Percentiles rank a stretch among this genome's conserved stretches.
These are phyloP conservation scores for Hanseniaspora lachancei DNA, from an alignment of 805 yeast species.

Conservation along the genomic window DNA sequence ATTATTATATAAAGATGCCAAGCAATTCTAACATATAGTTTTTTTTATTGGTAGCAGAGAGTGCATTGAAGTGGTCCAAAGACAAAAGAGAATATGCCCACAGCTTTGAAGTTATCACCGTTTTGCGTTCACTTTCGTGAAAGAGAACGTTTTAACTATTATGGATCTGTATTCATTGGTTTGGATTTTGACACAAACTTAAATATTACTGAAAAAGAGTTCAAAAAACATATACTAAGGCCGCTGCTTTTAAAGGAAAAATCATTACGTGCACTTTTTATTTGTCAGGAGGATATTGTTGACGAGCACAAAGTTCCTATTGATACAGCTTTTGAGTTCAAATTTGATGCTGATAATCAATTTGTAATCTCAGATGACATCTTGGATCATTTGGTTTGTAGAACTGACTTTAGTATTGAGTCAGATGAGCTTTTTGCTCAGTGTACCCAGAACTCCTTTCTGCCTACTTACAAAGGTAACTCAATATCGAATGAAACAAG, in stretches of 20 bases:
- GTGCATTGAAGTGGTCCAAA: too few species aligned
- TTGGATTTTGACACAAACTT: not conserved
- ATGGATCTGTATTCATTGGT: slow-evolving; percentile 1
- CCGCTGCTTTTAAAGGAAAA: not conserved
- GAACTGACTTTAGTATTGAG: not conserved
- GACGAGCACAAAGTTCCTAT: not conserved
- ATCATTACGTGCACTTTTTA: not conserved
- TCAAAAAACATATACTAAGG: not conserved
- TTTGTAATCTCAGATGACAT: not conserved
- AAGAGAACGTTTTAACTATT: slow-evolving; percentile 1
- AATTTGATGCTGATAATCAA: not conserved
- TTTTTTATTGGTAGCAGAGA: too few species aligned
- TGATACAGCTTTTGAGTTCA: not conserved
- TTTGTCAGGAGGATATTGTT: not conserved
- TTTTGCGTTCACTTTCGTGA: slow-evolving; percentile 2
- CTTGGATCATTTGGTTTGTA: not conserved
- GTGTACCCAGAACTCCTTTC: not conserved
- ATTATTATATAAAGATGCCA: too few species aligned
- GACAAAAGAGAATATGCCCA: not conserved
- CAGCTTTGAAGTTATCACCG: not conserved
- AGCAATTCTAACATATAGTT: too few species aligned
- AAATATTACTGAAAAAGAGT: not conserved
- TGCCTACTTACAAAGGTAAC: not conserved
- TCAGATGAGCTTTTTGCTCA: not conserved
- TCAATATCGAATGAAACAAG: not conserved